Percentiles rank a stretch among this genome's conserved stretches.
Conservation (phyloP, 1,284 basidiomycete genomes). For the Anthracocystis setariae region DNA sequence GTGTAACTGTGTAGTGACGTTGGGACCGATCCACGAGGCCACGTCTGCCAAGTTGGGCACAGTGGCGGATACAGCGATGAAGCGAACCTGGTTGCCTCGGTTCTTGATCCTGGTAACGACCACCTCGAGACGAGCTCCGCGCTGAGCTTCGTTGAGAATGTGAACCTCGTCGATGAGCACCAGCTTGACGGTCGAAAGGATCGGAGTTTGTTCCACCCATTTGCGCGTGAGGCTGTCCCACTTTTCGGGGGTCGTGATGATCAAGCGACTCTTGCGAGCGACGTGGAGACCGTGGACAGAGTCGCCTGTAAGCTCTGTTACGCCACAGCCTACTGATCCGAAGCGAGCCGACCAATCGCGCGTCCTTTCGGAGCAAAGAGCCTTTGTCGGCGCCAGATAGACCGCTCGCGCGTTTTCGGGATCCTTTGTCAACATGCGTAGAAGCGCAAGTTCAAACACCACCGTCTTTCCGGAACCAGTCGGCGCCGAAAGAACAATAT, state of each 20-base stretch:
- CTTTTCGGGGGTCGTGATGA: conserved; percentile 75
- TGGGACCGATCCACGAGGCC: conserved; percentile 81
- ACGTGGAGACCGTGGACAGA: conserved; percentile 37
- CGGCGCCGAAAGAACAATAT: conserved; percentile 73
- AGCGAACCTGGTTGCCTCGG: conserved; percentile 74
- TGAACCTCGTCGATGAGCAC: conserved; percentile 88
- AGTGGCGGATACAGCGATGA: conserved; percentile 90
- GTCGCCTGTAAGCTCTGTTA: conserved; percentile 80
- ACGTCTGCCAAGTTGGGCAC: conserved; percentile 92
- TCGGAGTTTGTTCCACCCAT: conserved; percentile 51
- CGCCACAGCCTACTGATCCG: conserved; percentile 75
- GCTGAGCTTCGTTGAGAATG: conserved; percentile 80
- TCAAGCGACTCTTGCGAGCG: conserved; percentile 39
- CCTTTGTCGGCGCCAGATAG: conserved; percentile 92
- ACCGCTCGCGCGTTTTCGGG: conserved; percentile 73
- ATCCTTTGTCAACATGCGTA: conserved; percentile 76
- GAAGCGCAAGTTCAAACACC: conserved; percentile 88
- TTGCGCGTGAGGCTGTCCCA: conserved; percentile 56
- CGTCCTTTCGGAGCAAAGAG: conserved; percentile 82
- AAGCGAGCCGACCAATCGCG: conserved; percentile 87
- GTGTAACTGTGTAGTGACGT: background rate
- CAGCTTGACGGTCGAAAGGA: conserved; percentile 69
- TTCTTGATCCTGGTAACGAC: conserved; percentile 90
- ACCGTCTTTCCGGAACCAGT: conserved; percentile 70
- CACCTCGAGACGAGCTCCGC: conserved; percentile 78